Evolutionary conservation across 306 rosid species (phyloP), one percentile per base, ranked within the genome.

Genomic region (Cicer cuneatum): DNA sequence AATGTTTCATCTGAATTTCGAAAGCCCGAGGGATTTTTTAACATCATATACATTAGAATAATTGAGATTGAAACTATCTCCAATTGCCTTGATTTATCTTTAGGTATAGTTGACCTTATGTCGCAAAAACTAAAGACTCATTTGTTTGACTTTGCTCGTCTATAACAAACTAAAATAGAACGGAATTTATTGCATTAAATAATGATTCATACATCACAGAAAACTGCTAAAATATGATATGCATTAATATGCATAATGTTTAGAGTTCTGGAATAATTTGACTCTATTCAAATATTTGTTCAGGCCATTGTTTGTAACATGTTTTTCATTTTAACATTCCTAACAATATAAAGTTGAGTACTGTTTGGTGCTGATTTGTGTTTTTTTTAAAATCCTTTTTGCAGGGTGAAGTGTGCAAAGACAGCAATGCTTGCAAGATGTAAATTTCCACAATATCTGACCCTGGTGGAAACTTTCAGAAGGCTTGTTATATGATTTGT

Each of bases 351-450:
- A 72, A 76, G 43, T n/a, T 59, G 48, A 80, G 58, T 24, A 35
- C 51, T 58, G 5, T 42, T 7, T 66, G 40, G 62, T 59, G 54
- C 73, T 78, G 33, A 73, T 51, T 12, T 54, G 40, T 37, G 33
- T 24, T 15, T 47, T 15, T 13, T 46, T 45, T n/a, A 7, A 7
- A 24, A 56, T 11, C 7, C 2, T 62, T 68, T 43, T 24, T 53
- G 29, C 92, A 94, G 95, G 87, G 71, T 71, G 90, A 88, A 86
- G 81, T 57, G 68, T 94, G 96, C 71, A 88, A 82, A 37, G 93
- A 90, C 56, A 81, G 14, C 77, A 81, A 81, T 53, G 73, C 89
- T 80, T 92, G 95, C 84, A 85, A 85, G 82, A 85, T 83, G 89
- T 85, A 78, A 85, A 80, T 53, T 74, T 59, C 66, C 70, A 7